These are phyloP conservation scores for Albifimbria verrucaria DNA, from an alignment of 2,329 filamentous ascomycete genomes.

Conservation along the genomic window DNA sequence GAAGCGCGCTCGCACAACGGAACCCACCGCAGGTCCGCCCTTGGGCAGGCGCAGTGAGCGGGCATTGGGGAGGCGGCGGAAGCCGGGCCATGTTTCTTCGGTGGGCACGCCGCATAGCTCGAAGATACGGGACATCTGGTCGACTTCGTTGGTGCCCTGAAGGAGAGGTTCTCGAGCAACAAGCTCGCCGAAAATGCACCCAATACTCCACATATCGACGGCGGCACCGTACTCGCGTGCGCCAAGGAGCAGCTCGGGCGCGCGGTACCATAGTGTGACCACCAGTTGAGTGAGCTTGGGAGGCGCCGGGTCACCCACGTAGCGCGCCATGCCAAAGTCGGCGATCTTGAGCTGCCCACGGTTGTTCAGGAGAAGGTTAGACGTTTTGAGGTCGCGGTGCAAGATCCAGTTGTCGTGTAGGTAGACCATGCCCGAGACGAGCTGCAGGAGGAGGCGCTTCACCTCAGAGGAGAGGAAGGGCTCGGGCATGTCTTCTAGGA, in stretches of 20 bases:
- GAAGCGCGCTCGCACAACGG: slow-evolving; percentile 72
- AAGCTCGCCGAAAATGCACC: slow-evolving; percentile 93
- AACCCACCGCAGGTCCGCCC: slow-evolving; percentile 35
- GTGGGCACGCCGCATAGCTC: slow-evolving; percentile 83
- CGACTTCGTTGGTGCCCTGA: slow-evolving; percentile 88
- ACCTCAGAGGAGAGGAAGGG: slow-evolving; percentile 90
- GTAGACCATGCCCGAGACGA: slow-evolving; percentile 76
- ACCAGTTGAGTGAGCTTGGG: slow-evolving; percentile 85
- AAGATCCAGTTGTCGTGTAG: slow-evolving; percentile 89
- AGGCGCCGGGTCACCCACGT: slow-evolving; percentile 69
- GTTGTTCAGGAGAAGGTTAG: slow-evolving; percentile 92
- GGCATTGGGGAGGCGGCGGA: slow-evolving; percentile 84
- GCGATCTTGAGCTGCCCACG: slow-evolving; percentile 92
- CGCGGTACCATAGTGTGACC: slow-evolving; percentile 95
- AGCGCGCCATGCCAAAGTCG: slow-evolving; percentile 96
- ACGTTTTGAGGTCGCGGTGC: slow-evolving; percentile 90
- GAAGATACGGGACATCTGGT: slow-evolving; percentile 85
- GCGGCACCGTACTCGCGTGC: slow-evolving; percentile 69
- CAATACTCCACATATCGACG: slow-evolving; percentile 94
- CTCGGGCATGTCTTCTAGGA: slow-evolving; percentile 91
- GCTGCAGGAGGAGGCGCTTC: slow-evolving; percentile 84
- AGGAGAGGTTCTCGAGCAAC: slow-evolving; percentile 78
- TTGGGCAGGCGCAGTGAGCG: slow-evolving; percentile 69
- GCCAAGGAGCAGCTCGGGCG: slow-evolving; percentile 86
- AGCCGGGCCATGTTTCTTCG: slow-evolving; percentile 79